Base-by-base conservation (phyloP, 2,329 filamentous ascomycete genomes). In the Colletotrichum sp. region DNA sequence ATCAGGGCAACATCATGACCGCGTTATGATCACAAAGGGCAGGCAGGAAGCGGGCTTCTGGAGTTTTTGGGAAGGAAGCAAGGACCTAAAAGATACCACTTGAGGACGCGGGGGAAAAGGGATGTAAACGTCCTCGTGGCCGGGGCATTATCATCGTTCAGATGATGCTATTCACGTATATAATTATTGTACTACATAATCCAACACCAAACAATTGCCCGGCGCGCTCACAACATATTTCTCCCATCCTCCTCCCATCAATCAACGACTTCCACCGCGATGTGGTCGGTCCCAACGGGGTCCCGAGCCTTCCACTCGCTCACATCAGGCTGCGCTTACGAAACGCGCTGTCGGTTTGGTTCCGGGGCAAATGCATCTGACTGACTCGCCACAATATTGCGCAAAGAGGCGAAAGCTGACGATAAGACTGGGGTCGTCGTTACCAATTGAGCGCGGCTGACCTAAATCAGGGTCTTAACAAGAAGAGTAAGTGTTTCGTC, bases 41-140 rank as follows among this genome's bases (percentile, higher is more conserved):
- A 65, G 64, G 34, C 34, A 73, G 71, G 59, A 63, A 73, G 64
- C 70, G 44, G 64, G 74, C 64, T 69, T 72, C 34, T 67, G 72
- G 62, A 72, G 69, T 72, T 71, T 71, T 39, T 28, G 63, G 65
- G 28, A 21, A 15, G 24, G 32, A 44, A 71, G 44, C 66, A 34
- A 26, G 32, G 24, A 60, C 44, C 28, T 30, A 66, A 62, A 26
- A 44, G 39, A 75, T 68, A 72, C 32, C 63, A 59, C 32, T 24
- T 18, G n/a, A 63, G 36, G 64, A 63, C 39, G 30, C 15, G 18
- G 18, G 21, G 16, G 57, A 36, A 16, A 24, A 49, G 49, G n/a
- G 24, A 26, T 34, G 34, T 12, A 49, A 21, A 16, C 16, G 26
- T 55, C 39, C n/a, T 55, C 30, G 13, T 55, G 39, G 26, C 24